phyloP scores from a whole-genome alignment of 208 protist species.

The Angomonas deanei region DNA sequence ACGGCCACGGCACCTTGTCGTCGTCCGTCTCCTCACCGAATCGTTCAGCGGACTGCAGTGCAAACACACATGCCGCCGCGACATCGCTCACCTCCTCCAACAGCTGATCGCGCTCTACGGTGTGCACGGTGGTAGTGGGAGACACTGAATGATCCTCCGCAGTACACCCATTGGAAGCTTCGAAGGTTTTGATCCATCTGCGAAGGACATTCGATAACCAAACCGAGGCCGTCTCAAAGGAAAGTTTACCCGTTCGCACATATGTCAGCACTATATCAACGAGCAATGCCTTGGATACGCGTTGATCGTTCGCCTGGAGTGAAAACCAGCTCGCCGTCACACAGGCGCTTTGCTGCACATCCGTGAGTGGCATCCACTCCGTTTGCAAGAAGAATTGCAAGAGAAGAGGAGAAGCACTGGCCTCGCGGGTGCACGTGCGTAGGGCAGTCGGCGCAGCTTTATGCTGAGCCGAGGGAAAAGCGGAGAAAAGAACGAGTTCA shows the following conservation, averaged over 20 bases:
- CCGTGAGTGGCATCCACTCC: slow-evolving; percentile 16
- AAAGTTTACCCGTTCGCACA: neutral
- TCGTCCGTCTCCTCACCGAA: neutral
- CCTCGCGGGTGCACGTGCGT: neutral
- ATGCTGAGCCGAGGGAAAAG: neutral
- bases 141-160: too few relatives aligned
- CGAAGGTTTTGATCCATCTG: neutral
- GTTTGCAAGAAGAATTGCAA: slow-evolving; percentile 36
- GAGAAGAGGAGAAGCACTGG: slow-evolving; percentile 11
- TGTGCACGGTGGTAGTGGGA: neutral
- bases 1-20: too few relatives aligned
- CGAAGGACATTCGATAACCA: neutral
- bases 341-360: neutral
- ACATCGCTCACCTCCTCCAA: neutral
- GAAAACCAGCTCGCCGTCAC: neutral
- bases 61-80: neutral
- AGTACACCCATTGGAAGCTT: too few relatives aligned
- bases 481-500: slow-evolving; percentile 5
- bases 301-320: neutral
- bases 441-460: neutral
- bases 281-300: neutral
- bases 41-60: neutral
- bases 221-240: neutral
- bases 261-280: neutral
- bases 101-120: neutral